Percentiles rank a stretch among this genome's conserved stretches.
phyloP scores from a whole-genome alignment of 257 asterid species.

The Echium plantagineum region DNA sequence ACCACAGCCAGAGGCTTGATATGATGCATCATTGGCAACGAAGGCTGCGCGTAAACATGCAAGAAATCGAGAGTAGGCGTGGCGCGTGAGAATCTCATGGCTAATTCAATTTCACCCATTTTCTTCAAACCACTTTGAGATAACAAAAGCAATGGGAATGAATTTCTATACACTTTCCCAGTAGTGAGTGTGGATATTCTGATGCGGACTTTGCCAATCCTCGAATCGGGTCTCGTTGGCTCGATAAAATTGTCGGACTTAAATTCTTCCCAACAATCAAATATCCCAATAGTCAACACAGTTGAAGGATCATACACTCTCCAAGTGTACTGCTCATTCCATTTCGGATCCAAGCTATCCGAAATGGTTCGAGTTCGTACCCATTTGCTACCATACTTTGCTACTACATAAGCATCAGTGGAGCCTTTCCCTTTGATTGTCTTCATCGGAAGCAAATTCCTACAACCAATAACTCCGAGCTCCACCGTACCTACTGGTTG shows the following conservation, averaged over 20 bases:
- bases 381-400: constrained; percentile 84
- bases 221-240: constrained; percentile 36
- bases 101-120: constrained; percentile 79
- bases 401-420: constrained; percentile 74
- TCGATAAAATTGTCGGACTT: constrained; percentile 35
- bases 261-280: constrained; percentile 58
- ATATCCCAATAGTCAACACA: constrained; percentile 60
- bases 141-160: constrained; percentile 43
- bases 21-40: constrained; percentile 75
- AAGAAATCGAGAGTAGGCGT: constrained; percentile 61
- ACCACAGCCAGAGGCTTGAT: constrained; percentile 57
- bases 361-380: constrained; percentile 72
- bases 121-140: constrained; percentile 62
- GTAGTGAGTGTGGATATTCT: constrained; percentile 61
- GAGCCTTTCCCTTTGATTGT: constrained; percentile 56
- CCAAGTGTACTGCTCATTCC: constrained; percentile 96
- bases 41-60: constrained; percentile 60
- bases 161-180: constrained; percentile 46
- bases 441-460: constrained; percentile 62
- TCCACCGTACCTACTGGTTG: constrained; percentile 56
- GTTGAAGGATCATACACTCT: constrained; percentile 82
- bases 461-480: constrained; percentile 69
- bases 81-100: constrained; percentile 48
- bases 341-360: constrained; percentile 55
- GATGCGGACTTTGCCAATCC: constrained; percentile 71